Conservation (phyloP, 2,329 filamentous ascomycete species). For the Fusarium mangiferae region DNA sequence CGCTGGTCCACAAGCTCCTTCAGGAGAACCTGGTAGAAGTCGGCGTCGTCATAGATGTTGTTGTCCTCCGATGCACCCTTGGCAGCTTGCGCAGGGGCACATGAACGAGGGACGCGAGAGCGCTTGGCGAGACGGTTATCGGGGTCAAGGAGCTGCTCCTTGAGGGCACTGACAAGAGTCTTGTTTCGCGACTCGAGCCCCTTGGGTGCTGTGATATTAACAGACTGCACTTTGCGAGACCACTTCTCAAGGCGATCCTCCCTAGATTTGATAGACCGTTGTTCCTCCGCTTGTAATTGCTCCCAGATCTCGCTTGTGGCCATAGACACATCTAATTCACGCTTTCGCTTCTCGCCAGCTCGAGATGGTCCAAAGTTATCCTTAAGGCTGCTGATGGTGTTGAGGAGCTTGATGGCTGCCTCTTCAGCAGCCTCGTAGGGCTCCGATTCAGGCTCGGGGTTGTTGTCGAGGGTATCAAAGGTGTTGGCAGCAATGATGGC, state of each 20-base stretch:
- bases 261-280: conserved; percentile 67
- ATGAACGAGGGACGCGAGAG: conserved; percentile 78
- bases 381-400: conserved; percentile 78
- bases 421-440: conserved; percentile 82
- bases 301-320: conserved; percentile 76
- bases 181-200: conserved; percentile 47
- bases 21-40: conserved; percentile 93
- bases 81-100: conserved; percentile 75
- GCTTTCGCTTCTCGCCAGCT: conserved; percentile 71
- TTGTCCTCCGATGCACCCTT: conserved; percentile 66
- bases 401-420: conserved; percentile 86
- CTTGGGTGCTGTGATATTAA: conserved; percentile 51
- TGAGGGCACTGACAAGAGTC: conserved; percentile 72
- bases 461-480: conserved; percentile 61
- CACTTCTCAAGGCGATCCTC: conserved; percentile 86
- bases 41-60: conserved; percentile 87
- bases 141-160: conserved; percentile 72
- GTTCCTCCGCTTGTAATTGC: conserved; percentile 74
- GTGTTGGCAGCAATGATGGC: conserved; percentile 85
- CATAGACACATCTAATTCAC: conserved; percentile 62
- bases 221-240: conserved; percentile 74
- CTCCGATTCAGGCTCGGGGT: conserved; percentile 53
- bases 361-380: conserved; percentile 65
- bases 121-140: conserved; percentile 74
- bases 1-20: conserved; percentile 94